These are phyloP conservation scores for Phialophora expanda DNA, from an alignment of 2,329 filamentous ascomycete genomes.

Conservation along the genomic window DNA sequence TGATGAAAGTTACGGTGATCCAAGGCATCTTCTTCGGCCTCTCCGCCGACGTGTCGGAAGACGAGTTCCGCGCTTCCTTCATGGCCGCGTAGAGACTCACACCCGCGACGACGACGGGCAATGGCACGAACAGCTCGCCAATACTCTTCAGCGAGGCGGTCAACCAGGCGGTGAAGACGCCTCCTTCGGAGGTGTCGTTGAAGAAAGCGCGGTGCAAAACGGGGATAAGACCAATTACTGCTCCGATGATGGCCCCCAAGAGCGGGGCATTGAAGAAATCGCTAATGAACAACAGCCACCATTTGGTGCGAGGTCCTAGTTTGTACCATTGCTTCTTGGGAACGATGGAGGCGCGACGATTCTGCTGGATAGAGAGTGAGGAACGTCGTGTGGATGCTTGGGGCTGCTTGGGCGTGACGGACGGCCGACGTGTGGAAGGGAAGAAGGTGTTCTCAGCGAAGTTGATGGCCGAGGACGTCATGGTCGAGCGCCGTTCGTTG, in stretches of 20 bases:
- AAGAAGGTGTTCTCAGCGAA: slow-evolving; percentile 60
- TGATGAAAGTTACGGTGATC: slow-evolving; percentile 57
- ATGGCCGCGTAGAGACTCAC: slow-evolving; percentile 66
- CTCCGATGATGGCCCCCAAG: slow-evolving; percentile 64
- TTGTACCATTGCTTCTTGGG: slow-evolving; percentile 42
- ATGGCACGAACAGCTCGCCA: slow-evolving; percentile 66
- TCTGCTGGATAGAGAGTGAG: slow-evolving; percentile 11
- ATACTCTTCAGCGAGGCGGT: slow-evolving; percentile 66
- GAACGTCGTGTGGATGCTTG: slow-evolving; percentile 2
- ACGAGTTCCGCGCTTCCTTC: slow-evolving; percentile 51
- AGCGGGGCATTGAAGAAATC: slow-evolving; percentile 67
- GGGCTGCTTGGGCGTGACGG: background rate
- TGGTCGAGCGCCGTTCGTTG: slow-evolving; percentile 8
- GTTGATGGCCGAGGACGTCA: slow-evolving; percentile 18
- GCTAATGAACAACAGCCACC: slow-evolving; percentile 48
- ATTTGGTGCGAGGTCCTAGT: slow-evolving; percentile 48
- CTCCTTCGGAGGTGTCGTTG: slow-evolving; percentile 60
- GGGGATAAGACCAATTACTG: slow-evolving; percentile 65
- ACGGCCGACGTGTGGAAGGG: slow-evolving; percentile 42
- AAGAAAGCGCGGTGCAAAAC: slow-evolving; percentile 68
- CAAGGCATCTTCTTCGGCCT: slow-evolving; percentile 56
- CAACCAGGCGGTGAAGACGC: slow-evolving; percentile 70
- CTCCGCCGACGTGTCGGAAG: slow-evolving; percentile 41
- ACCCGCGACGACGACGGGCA: slow-evolving; percentile 70
- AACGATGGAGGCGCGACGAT: slow-evolving; percentile 32